Evolutionary conservation across 2,329 filamentous ascomycete species (phyloP), one percentile per base, ranked within the genome.

Genomic region (Neurospora crassa): DNA sequence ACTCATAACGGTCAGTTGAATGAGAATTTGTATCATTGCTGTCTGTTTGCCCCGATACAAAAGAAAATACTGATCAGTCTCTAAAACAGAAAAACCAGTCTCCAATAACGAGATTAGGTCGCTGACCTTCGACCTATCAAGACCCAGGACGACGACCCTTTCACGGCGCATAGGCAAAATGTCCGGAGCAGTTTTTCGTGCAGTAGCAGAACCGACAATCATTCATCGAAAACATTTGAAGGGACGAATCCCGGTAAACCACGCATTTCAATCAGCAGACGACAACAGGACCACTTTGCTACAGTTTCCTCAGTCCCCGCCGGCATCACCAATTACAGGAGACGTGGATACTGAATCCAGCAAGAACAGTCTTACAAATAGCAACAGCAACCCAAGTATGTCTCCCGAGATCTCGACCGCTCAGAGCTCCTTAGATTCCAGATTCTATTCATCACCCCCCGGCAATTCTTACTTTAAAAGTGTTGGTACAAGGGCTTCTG

Each of bases 391-490:
- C 41, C 74, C 70, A 14, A 73, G 73, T 40, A 72, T 75, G 34
- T 69, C 74, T 14, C 71, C 75, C 37, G 75, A 77, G 40, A 76
- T 77, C 29, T 80, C 79, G 14, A 81, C 80, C 0, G 79, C 76
- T 34, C 80, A 80, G 71, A 82, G 81, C 1, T 82, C 82, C 1
- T 73, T 83, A 24, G 82, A 84, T 71, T 85, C 83, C 7, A 83
- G 83, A 70, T 75, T 78, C 47, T 82, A 78, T 10, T 70, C 74
- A 2, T 74, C 71, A 18, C 59, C 72, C 8, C 73, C 78, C 24
- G 74, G 73, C 67, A 79, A 77, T 69, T 76, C 67, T 53, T 20
- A 16, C 20, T 16, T 16, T 4, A 37, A 24, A 41, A 69, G 18
- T 70, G 67, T 18, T 72, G 69, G 70, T 41, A 63, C 68, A 2